Conservation (phyloP, 768 basidiomycete species). For the Hebeloma cylindrosporum region DNA sequence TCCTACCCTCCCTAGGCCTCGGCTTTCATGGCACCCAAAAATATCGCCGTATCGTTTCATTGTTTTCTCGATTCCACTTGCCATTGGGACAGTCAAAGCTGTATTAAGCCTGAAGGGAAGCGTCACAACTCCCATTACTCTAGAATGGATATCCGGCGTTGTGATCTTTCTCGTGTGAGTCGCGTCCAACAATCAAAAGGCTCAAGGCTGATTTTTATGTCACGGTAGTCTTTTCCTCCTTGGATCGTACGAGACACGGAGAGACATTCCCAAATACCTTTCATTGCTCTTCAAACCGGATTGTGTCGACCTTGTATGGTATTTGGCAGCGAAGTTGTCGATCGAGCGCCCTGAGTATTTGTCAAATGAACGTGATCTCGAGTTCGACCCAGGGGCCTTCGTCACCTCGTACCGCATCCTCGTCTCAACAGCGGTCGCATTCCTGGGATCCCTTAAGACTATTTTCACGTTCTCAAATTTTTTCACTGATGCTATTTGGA, state of each 20-base stretch:
- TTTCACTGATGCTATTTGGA: neutral
- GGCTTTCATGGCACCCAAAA: conserved; percentile 7
- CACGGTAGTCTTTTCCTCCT: neutral
- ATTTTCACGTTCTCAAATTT: neutral
- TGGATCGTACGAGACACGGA: neutral
- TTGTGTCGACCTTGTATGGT: conserved; percentile 4
- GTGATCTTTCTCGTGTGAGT: neutral
- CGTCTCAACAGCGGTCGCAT: neutral
- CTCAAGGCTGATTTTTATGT: neutral
- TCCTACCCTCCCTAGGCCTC: no score
- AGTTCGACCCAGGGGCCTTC: neutral
- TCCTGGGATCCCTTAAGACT: neutral
- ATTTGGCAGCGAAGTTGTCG: neutral
- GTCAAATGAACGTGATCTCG: neutral
- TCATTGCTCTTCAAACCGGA: conserved; percentile 3
- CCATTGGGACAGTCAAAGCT: neutral
- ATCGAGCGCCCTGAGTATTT: neutral
- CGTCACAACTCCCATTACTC: neutral
- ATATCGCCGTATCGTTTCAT: neutral
- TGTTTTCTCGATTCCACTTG: neutral
- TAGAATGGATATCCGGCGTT: conserved; percentile 4
- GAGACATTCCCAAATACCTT: neutral
- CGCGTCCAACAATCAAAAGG: neutral
- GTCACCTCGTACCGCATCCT: conserved; percentile 1
- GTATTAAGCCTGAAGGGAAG: neutral